Conservation (phyloP, 192 early-diverging fungal genomes). For the Umbelopsis vinacea region DNA sequence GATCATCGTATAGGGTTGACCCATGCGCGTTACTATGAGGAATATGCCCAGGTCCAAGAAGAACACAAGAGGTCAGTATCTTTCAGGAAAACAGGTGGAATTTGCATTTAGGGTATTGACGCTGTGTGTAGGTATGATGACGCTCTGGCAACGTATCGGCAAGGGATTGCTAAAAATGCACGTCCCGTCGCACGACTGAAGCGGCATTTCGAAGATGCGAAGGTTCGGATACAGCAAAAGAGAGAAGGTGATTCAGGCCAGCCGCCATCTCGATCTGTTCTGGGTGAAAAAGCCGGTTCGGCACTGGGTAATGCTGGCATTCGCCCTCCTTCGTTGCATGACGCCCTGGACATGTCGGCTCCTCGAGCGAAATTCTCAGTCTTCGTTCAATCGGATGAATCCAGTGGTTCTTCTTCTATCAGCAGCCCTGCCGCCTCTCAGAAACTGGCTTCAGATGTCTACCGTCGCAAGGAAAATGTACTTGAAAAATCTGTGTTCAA, state of each 20-base stretch:
- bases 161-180: neutral
- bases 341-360: neutral
- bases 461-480: constrained; percentile 9
- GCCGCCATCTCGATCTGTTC: neutral
- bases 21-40: constrained; percentile 74
- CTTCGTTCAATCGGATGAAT: neutral
- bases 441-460: neutral
- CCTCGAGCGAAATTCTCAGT: constrained; percentile 7
- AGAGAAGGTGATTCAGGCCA: neutral
- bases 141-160: constrained; percentile 2
- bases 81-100: neutral
- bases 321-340: neutral
- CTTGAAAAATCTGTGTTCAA: constrained; percentile 4
- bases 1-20: constrained; percentile 72
- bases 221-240: neutral
- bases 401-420: neutral
- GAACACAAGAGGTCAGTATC: constrained; percentile 37
- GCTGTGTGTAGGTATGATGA: constrained; percentile 1
- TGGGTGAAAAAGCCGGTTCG: neutral
- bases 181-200: neutral
- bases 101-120: neutral
- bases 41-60: constrained; percentile 72
- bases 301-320: neutral
- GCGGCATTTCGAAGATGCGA: neutral
- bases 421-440: neutral